phyloP scores from a whole-genome alignment of 2,329 filamentous ascomycete species.

The Cladorrhinum sp. region DNA sequence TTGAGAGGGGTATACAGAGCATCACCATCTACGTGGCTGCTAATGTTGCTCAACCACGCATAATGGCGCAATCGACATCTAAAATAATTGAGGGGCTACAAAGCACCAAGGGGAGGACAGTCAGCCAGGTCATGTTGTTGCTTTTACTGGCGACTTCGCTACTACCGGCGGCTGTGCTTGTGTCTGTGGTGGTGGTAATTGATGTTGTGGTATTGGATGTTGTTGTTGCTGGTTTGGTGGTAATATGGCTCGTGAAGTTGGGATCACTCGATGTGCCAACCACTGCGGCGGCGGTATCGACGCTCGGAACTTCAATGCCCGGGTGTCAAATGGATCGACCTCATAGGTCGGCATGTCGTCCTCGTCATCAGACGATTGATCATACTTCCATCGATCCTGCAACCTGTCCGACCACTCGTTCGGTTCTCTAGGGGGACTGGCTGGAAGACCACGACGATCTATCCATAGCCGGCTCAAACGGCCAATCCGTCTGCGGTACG shows the following conservation, averaged over 20 bases:
- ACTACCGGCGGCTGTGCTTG: slow-evolving; percentile 4
- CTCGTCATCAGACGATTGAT: slow-evolving; percentile 80
- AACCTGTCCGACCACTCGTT: slow-evolving; percentile 49
- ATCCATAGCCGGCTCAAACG: slow-evolving; percentile 84
- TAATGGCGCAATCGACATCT: neutral
- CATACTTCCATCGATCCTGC: slow-evolving; percentile 87
- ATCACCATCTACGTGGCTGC: slow-evolving; percentile 12
- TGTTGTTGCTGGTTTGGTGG: slow-evolving; percentile 18
- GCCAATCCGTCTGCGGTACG: slow-evolving; percentile 80
- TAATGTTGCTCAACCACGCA: slow-evolving; percentile 1
- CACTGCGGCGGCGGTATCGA: slow-evolving; percentile 48
- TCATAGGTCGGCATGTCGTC: slow-evolving; percentile 72
- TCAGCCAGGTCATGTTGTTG: slow-evolving; percentile 7
- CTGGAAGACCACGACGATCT: slow-evolving; percentile 69
- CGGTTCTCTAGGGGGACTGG: slow-evolving; percentile 46
- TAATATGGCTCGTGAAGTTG: slow-evolving; percentile 15
- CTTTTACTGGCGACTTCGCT: slow-evolving; percentile 5
- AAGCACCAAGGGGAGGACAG: neutral
- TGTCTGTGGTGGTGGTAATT: slow-evolving; percentile 3
- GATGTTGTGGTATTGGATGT: slow-evolving; percentile 9
- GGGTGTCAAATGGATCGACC: slow-evolving; percentile 67
- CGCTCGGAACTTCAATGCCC: slow-evolving; percentile 59
- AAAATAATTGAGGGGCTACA: slow-evolving; percentile 5
- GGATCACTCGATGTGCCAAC: slow-evolving; percentile 17
- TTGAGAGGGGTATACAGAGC: slow-evolving; percentile 27